A percentile compares a stretch with the other conserved stretches of the same genome.
These are phyloP conservation scores for Chrysoporthe cubensis DNA, from an alignment of 2,329 filamentous ascomycete species.

Conservation along the genomic window DNA sequence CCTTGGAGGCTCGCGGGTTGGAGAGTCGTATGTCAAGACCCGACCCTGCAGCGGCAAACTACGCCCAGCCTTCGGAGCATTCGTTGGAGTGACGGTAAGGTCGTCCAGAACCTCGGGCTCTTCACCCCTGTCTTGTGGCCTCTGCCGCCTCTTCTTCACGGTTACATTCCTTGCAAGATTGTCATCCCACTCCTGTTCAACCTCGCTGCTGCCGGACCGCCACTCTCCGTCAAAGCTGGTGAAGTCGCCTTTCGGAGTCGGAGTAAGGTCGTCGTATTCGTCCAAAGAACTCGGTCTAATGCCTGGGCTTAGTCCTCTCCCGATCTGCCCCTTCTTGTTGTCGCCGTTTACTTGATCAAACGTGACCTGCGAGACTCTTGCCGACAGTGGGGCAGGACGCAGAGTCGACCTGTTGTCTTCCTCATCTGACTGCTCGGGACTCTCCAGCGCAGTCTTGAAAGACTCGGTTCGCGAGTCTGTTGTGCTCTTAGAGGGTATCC, in stretches of 20 bases:
- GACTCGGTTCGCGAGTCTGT: slow-evolving; percentile 69
- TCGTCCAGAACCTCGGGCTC: slow-evolving; percentile 52
- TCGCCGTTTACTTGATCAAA: slow-evolving; percentile 44
- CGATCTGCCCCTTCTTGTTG: slow-evolving; percentile 38
- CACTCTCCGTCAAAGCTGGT: slow-evolving; percentile 64
- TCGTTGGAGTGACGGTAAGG: slow-evolving; percentile 52
- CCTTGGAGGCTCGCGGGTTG: slow-evolving; percentile 36
- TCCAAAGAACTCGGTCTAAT: slow-evolving; percentile 47
- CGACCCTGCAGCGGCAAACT: slow-evolving; percentile 51
- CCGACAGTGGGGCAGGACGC: slow-evolving; percentile 44
- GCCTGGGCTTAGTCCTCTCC: slow-evolving; percentile 49
- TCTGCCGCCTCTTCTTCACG: slow-evolving; percentile 50
- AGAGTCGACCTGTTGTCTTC: slow-evolving; percentile 50
- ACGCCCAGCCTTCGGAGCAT: slow-evolving; percentile 54
- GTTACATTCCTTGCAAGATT: slow-evolving; percentile 58
- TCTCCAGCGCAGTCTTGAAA: slow-evolving; percentile 73
- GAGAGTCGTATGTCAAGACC: slow-evolving; percentile 43
- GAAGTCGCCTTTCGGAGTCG: slow-evolving; percentile 53
- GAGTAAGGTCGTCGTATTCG: slow-evolving; percentile 45
- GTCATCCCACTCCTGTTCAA: slow-evolving; percentile 59
- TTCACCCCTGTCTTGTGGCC: slow-evolving; percentile 33
- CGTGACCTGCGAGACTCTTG: slow-evolving; percentile 49
- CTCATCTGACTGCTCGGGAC: slow-evolving; percentile 65
- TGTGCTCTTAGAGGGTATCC: slow-evolving; percentile 55
- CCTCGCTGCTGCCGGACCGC: slow-evolving; percentile 50